Evolutionary conservation across 225 moss, liverwort and hornwort genomes (phyloP).

Genomic region (Takakia lepidozioides): DNA sequence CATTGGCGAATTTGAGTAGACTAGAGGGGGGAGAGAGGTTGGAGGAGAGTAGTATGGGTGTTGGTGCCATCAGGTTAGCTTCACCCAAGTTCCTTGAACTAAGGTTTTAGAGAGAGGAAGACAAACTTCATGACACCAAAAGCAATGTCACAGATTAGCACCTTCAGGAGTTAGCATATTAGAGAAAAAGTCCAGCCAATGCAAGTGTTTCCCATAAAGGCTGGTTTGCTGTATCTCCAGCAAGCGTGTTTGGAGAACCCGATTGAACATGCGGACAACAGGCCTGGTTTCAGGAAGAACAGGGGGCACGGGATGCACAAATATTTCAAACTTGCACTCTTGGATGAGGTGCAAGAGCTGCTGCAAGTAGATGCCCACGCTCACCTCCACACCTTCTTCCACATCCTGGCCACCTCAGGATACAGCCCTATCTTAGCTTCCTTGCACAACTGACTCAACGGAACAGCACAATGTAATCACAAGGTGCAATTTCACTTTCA

Average conservation of each 20-base stretch:
- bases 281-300: conserved; percentile 25
- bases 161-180: conserved; percentile 19
- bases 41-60: too few relatives aligned
- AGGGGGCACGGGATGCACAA: conserved; percentile 34
- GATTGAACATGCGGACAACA: conserved; percentile 23
- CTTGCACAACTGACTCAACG: neutral
- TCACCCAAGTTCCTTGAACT: too few relatives aligned
- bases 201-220: conserved; percentile 10
- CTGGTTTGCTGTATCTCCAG: conserved; percentile 4
- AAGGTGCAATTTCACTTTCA: too few relatives aligned
- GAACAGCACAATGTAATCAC: too few relatives aligned
- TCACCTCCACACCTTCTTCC: conserved; percentile 19
- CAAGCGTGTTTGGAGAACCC: conserved; percentile 18
- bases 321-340: conserved; percentile 22
- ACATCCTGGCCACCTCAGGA: conserved; percentile 7
- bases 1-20: too few relatives aligned
- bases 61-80: too few relatives aligned
- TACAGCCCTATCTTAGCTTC: neutral
- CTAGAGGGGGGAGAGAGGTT: too few relatives aligned
- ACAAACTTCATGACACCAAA: too few relatives aligned
- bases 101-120: too few relatives aligned
- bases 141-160: too few relatives aligned
- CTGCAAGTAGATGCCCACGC: conserved; percentile 19
- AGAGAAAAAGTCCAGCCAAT: conserved; percentile 22
- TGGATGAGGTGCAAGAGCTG: conserved; percentile 18